Conservation (phyloP, 257 asterid genomes). For the Fraxinus cuspidata region DNA sequence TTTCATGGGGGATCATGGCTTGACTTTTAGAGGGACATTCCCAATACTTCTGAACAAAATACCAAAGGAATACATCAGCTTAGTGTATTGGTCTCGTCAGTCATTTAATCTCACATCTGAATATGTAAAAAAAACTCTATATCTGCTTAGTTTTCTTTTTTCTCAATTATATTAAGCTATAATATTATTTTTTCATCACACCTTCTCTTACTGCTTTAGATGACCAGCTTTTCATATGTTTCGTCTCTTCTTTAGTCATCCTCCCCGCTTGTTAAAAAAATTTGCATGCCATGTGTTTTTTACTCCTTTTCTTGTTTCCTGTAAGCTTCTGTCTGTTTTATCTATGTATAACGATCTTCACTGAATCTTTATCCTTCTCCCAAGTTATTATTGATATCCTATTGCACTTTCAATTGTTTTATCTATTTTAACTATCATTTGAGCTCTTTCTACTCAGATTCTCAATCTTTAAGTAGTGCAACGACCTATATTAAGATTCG, state of each 20-base stretch:
- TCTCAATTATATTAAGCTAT: background rate
- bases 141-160: background rate
- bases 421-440: background rate
- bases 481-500: background rate
- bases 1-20: background rate
- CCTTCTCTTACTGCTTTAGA: background rate
- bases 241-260: background rate
- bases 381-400: background rate
- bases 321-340: background rate
- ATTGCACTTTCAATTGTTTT: background rate
- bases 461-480: background rate
- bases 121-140: background rate
- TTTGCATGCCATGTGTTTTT: background rate
- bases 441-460: background rate
- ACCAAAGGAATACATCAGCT: background rate
- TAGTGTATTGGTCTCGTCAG: background rate
- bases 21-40: background rate
- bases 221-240: background rate
- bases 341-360: background rate
- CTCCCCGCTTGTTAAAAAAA: background rate
- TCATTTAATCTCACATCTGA: background rate
- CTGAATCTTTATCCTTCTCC: background rate
- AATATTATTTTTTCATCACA: background rate
- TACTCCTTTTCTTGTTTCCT: background rate
- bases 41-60: background rate